Base-by-base conservation (phyloP, 2,329 filamentous ascomycete species). In the Pyricularia grisea region DNA sequence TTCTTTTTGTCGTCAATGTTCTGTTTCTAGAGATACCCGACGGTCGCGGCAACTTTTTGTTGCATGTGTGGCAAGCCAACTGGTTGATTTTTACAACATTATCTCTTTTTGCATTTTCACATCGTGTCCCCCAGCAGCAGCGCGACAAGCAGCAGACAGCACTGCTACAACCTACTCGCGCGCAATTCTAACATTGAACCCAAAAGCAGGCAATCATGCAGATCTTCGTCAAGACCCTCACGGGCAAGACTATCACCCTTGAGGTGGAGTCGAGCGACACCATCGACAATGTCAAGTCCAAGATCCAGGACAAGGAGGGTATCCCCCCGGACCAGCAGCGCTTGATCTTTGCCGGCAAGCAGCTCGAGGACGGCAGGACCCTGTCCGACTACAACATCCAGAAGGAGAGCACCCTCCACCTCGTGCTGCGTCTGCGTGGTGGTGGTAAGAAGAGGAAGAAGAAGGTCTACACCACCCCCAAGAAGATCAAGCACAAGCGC, bases 401-500 rank as follows among this genome's bases (percentile, higher is more conserved):
- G 90, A 99, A 99, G 91, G 94, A 98, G 90, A 94, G 90, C 77
- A 99, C 95, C 78, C 93, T 99, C 76, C 95, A 99, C 86, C 87
- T 98, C 77, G 95, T 99, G 78, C 91, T 99, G 78, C 93, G 95
- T 81, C 93, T 99, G 72, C 95, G 94, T 89, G 95, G 95, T 88
- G 95, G 94, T 84, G 94, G 84, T 81, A 99, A 99, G 93, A 97
- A 98, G 92, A 90, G 96, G 85, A 99, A 99, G 93, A 97, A 97
- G 93, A 99, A 99, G 94, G 95, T 99, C 77, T 99, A 99, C 92
- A 98, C 93, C 82, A 99, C 95, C 80, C 95, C 95, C 83, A 99
- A 99, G 94, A 99, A 99, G 93, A 99, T 99, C 92, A 99, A 99
- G 95, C 95, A 99, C 91, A 99, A 99, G 94, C 92, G 93, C 88